Percentiles rank a stretch among this genome's conserved stretches.
phyloP scores from a whole-genome alignment of 306 rosid species.

The Sesbania bispinosa region DNA sequence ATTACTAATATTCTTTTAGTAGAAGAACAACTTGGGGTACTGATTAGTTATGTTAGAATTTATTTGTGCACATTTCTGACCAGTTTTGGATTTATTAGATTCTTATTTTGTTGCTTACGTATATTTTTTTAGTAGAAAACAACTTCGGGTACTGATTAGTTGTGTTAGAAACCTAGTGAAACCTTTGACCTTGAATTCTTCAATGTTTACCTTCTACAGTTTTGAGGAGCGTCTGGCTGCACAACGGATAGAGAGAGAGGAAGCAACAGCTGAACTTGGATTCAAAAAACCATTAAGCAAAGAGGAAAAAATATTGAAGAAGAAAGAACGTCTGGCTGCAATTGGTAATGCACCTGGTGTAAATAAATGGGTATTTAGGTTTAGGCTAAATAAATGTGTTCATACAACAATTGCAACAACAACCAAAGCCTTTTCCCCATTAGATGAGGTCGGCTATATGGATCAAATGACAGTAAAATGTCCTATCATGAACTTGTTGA shows the following conservation, averaged over 20 bases:
- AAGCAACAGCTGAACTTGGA: slow-evolving; percentile 71
- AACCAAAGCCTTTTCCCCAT: too few relatives aligned
- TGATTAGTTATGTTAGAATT: not conserved
- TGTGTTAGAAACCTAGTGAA: slow-evolving; percentile 1
- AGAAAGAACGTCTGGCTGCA: slow-evolving; percentile 94
- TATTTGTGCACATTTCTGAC: not conserved
- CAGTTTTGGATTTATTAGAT: not conserved
- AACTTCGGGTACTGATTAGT: not conserved
- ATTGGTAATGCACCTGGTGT: slow-evolving; percentile 63
- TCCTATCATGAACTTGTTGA: too few relatives aligned
- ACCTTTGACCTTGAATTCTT: slow-evolving; percentile 19
- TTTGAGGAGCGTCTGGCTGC: slow-evolving; percentile 96
- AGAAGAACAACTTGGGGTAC: not conserved
- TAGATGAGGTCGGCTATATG: too few relatives aligned
- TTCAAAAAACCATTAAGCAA: slow-evolving; percentile 86
- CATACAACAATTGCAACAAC: slow-evolving; percentile 11
- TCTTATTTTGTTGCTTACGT: not conserved
- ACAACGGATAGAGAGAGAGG: slow-evolving; percentile 83
- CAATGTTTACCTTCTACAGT: slow-evolving; percentile 42
- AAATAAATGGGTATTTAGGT: slow-evolving; percentile 9
- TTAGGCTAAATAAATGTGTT: slow-evolving; percentile 6
- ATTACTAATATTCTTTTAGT: not conserved
- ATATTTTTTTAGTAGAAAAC: not conserved
- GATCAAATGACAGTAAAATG: too few relatives aligned
- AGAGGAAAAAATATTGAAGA: slow-evolving; percentile 85